phyloP scores from a whole-genome alignment of 257 asterid species.

The Marsdenia floribunda region DNA sequence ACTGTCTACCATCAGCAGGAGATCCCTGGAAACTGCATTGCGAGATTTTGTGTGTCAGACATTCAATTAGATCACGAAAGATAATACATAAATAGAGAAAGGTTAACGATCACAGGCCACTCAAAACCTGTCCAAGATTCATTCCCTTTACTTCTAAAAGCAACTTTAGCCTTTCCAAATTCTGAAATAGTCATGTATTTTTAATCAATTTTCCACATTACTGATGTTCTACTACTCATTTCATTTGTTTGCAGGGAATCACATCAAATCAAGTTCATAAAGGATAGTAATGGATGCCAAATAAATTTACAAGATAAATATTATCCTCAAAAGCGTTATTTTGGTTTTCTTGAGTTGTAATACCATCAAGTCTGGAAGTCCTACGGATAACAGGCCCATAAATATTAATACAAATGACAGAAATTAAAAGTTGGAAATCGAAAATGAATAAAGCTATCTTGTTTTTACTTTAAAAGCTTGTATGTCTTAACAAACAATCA shows the following conservation, averaged over 20 bases:
- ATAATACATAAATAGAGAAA: background rate
- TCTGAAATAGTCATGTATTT: background rate
- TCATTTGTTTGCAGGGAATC: background rate
- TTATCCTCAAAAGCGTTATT: background rate
- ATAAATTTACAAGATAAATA: background rate
- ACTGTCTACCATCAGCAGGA: conserved; percentile 71
- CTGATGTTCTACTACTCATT: background rate
- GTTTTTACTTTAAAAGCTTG: background rate
- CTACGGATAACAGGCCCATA: background rate
- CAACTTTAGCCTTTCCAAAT: background rate
- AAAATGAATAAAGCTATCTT: background rate
- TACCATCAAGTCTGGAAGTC: background rate
- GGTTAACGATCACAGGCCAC: background rate
- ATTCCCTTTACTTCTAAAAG: background rate
- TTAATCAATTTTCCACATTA: background rate
- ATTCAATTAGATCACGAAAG: background rate
- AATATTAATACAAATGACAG: background rate
- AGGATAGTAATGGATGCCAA: background rate
- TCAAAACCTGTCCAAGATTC: background rate
- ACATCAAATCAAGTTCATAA: conserved; percentile 10
- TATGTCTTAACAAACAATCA: background rate
- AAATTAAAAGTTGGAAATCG: background rate
- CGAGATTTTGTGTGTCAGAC: conserved; percentile 1
- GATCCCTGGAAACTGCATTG: conserved; percentile 74
- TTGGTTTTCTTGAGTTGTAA: background rate